Base-by-base conservation (phyloP, 2,329 filamentous ascomycete species). In the Cercospora janseana region DNA sequence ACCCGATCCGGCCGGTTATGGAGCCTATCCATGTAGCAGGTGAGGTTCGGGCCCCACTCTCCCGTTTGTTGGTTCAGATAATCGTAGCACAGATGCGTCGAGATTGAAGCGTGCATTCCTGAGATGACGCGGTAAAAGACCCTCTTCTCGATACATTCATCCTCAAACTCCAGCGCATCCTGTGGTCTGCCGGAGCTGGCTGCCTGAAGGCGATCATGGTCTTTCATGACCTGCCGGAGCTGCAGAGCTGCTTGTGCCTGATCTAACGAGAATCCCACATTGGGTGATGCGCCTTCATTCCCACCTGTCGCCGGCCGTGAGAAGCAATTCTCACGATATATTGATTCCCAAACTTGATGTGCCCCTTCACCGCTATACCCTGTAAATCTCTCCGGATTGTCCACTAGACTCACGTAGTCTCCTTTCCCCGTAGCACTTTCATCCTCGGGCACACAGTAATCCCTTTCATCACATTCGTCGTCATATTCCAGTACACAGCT, bases 311-410 rank as follows among this genome's bases (percentile, higher is more conserved):
- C 4, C 45, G 65, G 54, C 68, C 72, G 66, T 55, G 80, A 74
- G 75, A 98, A 98, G 73, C 93, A 98, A 70, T 98, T 98, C 70
- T 98, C 93, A 45, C 89, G 81, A 72, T 98, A 98, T 52, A 98
- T 90, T 49, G 93, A 87, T 66, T 95, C 86, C 93, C 93, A 98
- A 12, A 98, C 88, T 72, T 94, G 89, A 65, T 85, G 82, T 31
- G 92, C 82, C 13, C 91, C 87, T 52, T 85, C 80, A 46, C 93
- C 93, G 6, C 85, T 80, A 66, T 97, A 98, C 41, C 93, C 93
- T 0, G 93, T 98, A 70, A 95, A 98, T 52, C 91, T 81, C 68
- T 98, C 92, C 1, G 92, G 92, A 66, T 98, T 98, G 67, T 89
- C 86, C 42, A 94, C 77, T 59, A 98, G 76, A 70, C 88, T 95